A percentile compares a stretch with the other conserved stretches of the same genome.
phyloP scores from a whole-genome alignment of 805 yeast species.

The Nakazawaea siamensis region DNA sequence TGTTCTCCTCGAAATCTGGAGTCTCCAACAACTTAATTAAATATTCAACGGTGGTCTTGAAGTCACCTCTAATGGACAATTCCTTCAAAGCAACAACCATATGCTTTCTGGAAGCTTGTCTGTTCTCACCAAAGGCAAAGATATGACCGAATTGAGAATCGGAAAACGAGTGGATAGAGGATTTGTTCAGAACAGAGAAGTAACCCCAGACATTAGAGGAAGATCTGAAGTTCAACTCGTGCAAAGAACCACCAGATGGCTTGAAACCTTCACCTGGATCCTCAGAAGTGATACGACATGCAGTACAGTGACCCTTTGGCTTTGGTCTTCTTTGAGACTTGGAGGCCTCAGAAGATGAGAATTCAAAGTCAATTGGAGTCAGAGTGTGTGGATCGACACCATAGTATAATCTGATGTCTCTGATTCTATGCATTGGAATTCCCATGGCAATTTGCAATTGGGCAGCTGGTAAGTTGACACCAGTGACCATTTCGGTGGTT shows the following conservation, averaged over 20 bases:
- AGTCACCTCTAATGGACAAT: constrained; percentile 95
- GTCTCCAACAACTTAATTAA: constrained; percentile 92
- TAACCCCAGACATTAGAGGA: constrained; percentile 99
- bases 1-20: constrained; percentile 92
- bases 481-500: constrained; percentile 98
- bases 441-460: constrained; percentile 99
- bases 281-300: constrained; percentile 97
- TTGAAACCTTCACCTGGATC: constrained; percentile 99
- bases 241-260: constrained; percentile 95
- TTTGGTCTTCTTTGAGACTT: constrained; percentile 83
- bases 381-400: constrained; percentile 95
- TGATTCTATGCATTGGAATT: constrained; percentile 90
- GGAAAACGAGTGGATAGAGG: constrained; percentile 94
- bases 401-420: constrained; percentile 85
- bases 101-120: constrained; percentile 96
- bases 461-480: constrained; percentile 97
- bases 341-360: constrained; percentile 61
- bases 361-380: constrained; percentile 85
- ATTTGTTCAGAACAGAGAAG: constrained; percentile 92
- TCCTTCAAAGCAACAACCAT: constrained; percentile 99
- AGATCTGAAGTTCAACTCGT: constrained; percentile 94
- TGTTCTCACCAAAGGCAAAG: constrained; percentile 97
- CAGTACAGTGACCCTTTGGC: constrained; percentile 98
- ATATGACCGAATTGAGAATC: constrained; percentile 99
- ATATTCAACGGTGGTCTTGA: constrained; percentile 96